phyloP scores from a whole-genome alignment of 768 basidiomycete genomes.

The Lentinula edodes region DNA sequence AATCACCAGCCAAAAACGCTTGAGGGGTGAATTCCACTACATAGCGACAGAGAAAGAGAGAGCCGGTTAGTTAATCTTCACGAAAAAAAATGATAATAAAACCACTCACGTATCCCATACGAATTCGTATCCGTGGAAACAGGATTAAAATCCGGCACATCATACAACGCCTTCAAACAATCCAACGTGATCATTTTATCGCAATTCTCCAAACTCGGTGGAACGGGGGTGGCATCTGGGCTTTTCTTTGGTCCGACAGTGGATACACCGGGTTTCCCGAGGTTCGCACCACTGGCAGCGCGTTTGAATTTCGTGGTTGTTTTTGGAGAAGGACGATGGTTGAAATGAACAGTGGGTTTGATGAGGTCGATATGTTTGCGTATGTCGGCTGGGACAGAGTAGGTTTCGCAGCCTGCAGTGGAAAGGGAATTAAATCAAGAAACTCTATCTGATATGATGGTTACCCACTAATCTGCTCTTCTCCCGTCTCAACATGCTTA shows the following conservation, averaged over 20 bases:
- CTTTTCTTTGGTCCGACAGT: slow-evolving; percentile 13
- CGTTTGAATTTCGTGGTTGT: slow-evolving; percentile 9
- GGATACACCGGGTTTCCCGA: slow-evolving; percentile 15
- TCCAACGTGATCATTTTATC: slow-evolving; percentile 31
- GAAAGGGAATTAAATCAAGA: not conserved
- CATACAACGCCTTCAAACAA: slow-evolving; percentile 36
- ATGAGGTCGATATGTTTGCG: slow-evolving; percentile 35
- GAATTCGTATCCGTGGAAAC: slow-evolving; percentile 24
- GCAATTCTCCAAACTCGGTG: slow-evolving; percentile 21
- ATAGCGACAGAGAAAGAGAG: no score
- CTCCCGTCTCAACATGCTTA: slow-evolving; percentile 26
- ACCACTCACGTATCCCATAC: slow-evolving; percentile 28
- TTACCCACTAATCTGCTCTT: slow-evolving; percentile 27
- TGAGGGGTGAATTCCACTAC: slow-evolving; percentile 37
- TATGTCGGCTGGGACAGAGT: slow-evolving; percentile 34
- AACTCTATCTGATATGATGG: not conserved
- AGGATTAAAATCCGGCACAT: slow-evolving; percentile 24
- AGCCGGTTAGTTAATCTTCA: not conserved
- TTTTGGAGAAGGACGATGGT: slow-evolving; percentile 13
- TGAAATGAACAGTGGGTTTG: slow-evolving; percentile 39
- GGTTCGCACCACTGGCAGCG: not conserved
- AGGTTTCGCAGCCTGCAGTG: slow-evolving; percentile 28
- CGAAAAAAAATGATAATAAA: not conserved
- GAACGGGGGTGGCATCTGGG: slow-evolving; percentile 10
- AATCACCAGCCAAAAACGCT: slow-evolving; percentile 26